Evolutionary conservation across 2,329 filamentous ascomycete species (phyloP).

Genomic region (Neurospora sp.): DNA sequence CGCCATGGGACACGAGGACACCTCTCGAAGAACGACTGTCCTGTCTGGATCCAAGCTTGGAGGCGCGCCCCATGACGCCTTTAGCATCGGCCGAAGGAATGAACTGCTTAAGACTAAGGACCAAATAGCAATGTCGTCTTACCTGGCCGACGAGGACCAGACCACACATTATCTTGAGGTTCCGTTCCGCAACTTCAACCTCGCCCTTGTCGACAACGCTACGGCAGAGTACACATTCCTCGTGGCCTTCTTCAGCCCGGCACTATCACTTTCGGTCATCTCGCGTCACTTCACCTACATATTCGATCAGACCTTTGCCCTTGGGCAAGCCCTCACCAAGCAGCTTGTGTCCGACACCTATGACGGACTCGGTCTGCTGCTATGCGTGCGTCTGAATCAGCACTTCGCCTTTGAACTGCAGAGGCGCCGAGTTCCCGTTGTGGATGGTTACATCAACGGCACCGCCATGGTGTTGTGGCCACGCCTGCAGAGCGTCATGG

Average conservation of each 20-base stretch:
- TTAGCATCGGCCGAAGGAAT: conserved; percentile 76
- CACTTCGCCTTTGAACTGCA: conserved; percentile 91
- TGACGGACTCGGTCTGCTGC: conserved; percentile 75
- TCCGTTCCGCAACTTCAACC: conserved; percentile 88
- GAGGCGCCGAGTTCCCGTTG: conserved; percentile 76
- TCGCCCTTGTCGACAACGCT: conserved; percentile 87
- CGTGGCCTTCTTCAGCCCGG: conserved; percentile 75
- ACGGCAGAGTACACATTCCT: conserved; percentile 93
- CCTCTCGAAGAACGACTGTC: conserved; percentile 51
- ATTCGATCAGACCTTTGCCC: conserved; percentile 79
- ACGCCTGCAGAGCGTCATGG: conserved; percentile 87
- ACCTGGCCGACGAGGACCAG: conserved; percentile 85
- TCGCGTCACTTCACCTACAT: conserved; percentile 78
- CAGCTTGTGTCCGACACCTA: conserved; percentile 65
- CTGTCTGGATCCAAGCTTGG: conserved; percentile 40
- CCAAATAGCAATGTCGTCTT: conserved; percentile 71
- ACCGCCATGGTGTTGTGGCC: conserved; percentile 97
- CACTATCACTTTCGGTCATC: conserved; percentile 64
- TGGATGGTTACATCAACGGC: conserved; percentile 86
- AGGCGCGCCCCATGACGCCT: conserved; percentile 68
- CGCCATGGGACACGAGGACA: conserved; percentile 69
- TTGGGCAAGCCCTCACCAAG: conserved; percentile 70
- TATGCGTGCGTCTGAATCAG: conserved; percentile 91
- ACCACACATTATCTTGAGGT: conserved; percentile 78
- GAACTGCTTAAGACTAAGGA: conserved; percentile 69